Evolutionary conservation across 179 eudicot species (phyloP).

Genomic region (Dionaea muscipula): DNA sequence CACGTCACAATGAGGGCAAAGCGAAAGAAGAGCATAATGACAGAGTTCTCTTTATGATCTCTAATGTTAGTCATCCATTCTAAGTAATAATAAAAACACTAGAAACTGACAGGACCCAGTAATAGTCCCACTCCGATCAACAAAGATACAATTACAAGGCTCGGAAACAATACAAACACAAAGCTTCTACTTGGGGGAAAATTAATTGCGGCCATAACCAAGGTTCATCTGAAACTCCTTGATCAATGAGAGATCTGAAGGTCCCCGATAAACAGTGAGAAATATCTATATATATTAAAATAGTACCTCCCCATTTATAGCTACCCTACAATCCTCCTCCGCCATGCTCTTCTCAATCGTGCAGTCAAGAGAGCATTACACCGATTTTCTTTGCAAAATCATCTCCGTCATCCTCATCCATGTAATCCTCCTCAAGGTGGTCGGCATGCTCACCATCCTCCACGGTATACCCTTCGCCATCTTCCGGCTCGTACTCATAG

Average conservation of each 20-base stretch:
- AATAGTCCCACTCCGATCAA: no score
- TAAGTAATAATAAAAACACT: no score
- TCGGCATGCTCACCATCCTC: conserved; percentile 49
- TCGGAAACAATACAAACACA: conserved; percentile 1
- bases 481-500: conserved; percentile 46
- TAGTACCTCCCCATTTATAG: no score
- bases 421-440: conserved; percentile 34
- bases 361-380: conserved; percentile 37
- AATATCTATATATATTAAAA: not conserved
- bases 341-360: not conserved
- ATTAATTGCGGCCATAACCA: not conserved
- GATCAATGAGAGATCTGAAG: no score
- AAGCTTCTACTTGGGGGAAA: not conserved
- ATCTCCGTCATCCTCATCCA: conserved; percentile 72
- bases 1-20: no score
- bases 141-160: not conserved
- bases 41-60: no score
- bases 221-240: not conserved
- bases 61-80: no score
- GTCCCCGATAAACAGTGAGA: no score
- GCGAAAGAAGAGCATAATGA: no score
- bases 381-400: conserved; percentile 79
- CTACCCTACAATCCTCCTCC: no score
- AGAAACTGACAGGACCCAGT: no score
- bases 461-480: conserved; percentile 39